phyloP scores from a whole-genome alignment of 306 rosid genomes.

The Geum urbanum region DNA sequence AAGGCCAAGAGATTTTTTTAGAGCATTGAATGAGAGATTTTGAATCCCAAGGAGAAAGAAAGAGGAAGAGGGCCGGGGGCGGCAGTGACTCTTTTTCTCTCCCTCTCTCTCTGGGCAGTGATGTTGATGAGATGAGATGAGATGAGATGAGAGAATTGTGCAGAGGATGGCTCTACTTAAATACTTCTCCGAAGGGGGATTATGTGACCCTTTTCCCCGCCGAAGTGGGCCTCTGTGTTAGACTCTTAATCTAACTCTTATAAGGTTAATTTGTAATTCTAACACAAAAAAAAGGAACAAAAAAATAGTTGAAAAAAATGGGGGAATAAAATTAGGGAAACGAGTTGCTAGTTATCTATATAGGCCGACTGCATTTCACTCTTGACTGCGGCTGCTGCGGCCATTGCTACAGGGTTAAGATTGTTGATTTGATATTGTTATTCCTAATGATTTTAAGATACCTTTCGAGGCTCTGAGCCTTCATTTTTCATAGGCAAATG shows the following conservation, averaged over 20 bases:
- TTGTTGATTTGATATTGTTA: neutral
- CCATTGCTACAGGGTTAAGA: neutral
- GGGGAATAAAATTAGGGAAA: neutral
- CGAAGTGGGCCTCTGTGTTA: constrained; percentile 18
- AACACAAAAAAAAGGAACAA: neutral
- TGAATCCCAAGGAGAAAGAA: constrained; percentile 36
- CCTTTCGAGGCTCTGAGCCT: neutral
- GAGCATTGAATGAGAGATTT: constrained; percentile 39
- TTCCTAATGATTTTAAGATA: neutral
- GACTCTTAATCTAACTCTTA: constrained; percentile 11
- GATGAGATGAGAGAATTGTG: neutral
- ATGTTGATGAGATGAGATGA: neutral
- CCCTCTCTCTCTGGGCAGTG: neutral
- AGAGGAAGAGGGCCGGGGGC: neutral
- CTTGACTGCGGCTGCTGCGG: neutral
- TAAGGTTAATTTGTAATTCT: neutral
- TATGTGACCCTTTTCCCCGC: constrained; percentile 15
- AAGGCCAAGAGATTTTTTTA: neutral
- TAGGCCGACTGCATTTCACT: neutral
- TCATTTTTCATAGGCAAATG: neutral
- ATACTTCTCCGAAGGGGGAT: constrained; percentile 18
- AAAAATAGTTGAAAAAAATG: neutral
- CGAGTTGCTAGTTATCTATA: neutral
- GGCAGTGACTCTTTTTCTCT: neutral
- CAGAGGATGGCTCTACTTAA: constrained; percentile 16